Conservation (phyloP, 2,329 filamentous ascomycete genomes). For the Malbranchea zuffiana region DNA sequence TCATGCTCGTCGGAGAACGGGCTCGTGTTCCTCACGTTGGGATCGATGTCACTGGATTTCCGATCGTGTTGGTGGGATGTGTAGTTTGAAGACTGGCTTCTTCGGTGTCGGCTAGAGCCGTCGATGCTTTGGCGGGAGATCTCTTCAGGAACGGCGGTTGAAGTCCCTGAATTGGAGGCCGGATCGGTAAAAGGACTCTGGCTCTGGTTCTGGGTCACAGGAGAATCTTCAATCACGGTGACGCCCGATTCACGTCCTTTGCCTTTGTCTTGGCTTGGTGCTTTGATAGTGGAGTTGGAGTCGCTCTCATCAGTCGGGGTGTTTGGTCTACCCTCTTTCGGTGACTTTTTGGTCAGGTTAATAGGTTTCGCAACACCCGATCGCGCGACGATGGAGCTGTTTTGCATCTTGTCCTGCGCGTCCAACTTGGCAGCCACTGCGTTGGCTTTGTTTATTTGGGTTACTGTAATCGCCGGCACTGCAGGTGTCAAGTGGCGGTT, state of each 20-base stretch:
- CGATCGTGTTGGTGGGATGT: constrained; percentile 18
- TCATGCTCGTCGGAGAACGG: constrained; percentile 38
- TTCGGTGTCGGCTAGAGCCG: constrained; percentile 16
- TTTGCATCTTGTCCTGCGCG: constrained; percentile 11
- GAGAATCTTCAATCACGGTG: constrained; percentile 23
- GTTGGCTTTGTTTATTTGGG: constrained; percentile 32
- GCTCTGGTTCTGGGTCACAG: constrained; percentile 13
- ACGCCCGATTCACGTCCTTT: constrained; percentile 18
- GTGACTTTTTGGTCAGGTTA: constrained; percentile 29
- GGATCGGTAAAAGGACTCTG: constrained; percentile 22
- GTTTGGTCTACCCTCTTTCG: constrained; percentile 2
- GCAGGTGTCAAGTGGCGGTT: constrained; percentile 50
- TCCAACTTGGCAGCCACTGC: constrained; percentile 19
- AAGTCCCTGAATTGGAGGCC: constrained; percentile 15
- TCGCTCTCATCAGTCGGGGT: constrained; percentile 13
- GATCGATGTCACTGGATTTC: not conserved
- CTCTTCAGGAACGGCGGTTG: constrained; percentile 9
- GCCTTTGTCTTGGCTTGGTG: constrained; percentile 12
- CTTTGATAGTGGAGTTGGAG: constrained; percentile 26
- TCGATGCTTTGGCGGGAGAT: constrained; percentile 9
- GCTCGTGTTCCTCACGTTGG: constrained; percentile 24
- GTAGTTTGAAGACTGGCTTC: constrained; percentile 24
- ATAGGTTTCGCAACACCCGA: constrained; percentile 36
- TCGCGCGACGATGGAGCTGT: constrained; percentile 36
- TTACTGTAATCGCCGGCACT: constrained; percentile 56